Conservation (phyloP, 805 yeast species). For the Wilhelminamyces savonicus region DNA sequence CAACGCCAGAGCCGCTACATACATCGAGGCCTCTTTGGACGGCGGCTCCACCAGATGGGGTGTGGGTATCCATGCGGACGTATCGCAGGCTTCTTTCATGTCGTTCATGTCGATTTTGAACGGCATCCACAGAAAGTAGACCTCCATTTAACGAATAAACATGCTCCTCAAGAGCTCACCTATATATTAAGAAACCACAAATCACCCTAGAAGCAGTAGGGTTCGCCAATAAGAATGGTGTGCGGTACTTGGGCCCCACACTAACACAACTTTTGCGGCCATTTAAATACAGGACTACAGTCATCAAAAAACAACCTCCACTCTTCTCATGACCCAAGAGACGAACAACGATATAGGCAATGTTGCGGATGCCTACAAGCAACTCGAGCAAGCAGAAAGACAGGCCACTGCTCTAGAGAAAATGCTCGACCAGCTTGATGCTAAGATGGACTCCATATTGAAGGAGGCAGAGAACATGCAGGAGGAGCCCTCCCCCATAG, state of each 20-base stretch:
- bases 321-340: constrained; percentile 32
- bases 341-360: constrained; percentile 14
- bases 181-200: too few species aligned
- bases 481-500: too few species aligned
- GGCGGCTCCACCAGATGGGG: constrained; percentile 58
- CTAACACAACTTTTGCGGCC: too few species aligned
- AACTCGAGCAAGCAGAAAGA: constrained; percentile 61
- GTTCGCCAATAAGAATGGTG: background rate
- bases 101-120: constrained; percentile 64
- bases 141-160: background rate
- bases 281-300: too few species aligned
- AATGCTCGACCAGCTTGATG: constrained; percentile 60
- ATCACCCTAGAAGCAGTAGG: background rate
- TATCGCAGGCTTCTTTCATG: constrained; percentile 75
- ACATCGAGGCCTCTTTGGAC: constrained; percentile 31
- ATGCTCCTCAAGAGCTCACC: background rate
- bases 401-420: constrained; percentile 57
- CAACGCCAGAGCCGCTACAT: constrained; percentile 70
- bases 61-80: constrained; percentile 88
- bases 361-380: constrained; percentile 52
- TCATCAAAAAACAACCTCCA: too few species aligned
- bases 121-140: constrained; percentile 18
- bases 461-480: constrained; percentile 40
- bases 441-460: constrained; percentile 53
- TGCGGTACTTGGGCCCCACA: too few species aligned